Base-by-base conservation (phyloP, 768 basidiomycete species). In the Mycena leptocephala region DNA sequence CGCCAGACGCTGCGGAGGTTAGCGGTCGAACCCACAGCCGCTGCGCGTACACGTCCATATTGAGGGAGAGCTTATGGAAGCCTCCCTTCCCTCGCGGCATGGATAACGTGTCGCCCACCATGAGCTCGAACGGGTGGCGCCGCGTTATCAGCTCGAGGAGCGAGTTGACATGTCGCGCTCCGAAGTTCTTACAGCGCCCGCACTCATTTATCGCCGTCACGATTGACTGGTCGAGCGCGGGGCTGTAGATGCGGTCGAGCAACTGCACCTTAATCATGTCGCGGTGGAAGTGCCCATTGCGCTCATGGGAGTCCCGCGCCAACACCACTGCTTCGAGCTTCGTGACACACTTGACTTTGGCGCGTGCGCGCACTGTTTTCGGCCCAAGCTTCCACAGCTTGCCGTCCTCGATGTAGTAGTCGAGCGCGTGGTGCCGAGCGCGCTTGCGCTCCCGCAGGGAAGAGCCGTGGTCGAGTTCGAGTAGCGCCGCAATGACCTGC, bases 201-300 rank as follows among this genome's bases (percentile, higher is more conserved):
- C 84, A 84, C 53, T 81, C 79, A 33, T 59, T 79, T 3, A 83
- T 83, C 0, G 76, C 81, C 14, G 75, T 24, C 3, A 79, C 56
- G 35, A 86, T 83, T 0, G 79, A 77, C 7, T 74, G 59, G 68
- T 84, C 82, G 30, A 86, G 79, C 5, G 72, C 64, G 2, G 86
- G 84, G 76, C 82, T 83, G 56, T 62, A 73, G 16, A 81, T 78
- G 13, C 33, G 51, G 61, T 86, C 84, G 32, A 82, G 33, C 1
- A 87, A 65, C 3, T 51, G 58, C 0, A 78, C 76, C 61, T 87
- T 87, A 72, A 87, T 79, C 7, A 63, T 16, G 72, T 88, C 86
- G 14, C 84, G 63, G 11, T 81, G 80, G 75, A 82, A 87, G 70
- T 88, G 87, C 2, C 85, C 85, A 0, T 78, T 66, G 3, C 76